These are phyloP conservation scores for Alternaria rosae DNA, from an alignment of 2,329 filamentous ascomycete species.

Conservation along the genomic window DNA sequence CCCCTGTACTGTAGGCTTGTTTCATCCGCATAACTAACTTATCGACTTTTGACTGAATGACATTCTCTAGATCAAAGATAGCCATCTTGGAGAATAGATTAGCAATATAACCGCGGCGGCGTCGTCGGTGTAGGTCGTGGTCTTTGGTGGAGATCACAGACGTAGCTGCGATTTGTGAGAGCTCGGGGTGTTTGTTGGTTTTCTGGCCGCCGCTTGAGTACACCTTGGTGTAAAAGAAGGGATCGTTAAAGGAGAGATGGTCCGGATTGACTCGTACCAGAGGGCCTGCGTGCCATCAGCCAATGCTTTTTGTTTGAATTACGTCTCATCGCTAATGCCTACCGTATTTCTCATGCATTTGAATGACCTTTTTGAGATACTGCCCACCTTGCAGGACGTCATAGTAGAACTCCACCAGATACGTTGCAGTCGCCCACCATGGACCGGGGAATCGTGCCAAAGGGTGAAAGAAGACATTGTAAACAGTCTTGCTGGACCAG, in stretches of 20 bases:
- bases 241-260: slow-evolving; percentile 19
- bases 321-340: not conserved
- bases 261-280: slow-evolving; percentile 17
- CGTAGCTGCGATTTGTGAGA: not conserved
- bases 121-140: slow-evolving; percentile 34
- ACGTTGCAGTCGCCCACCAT: slow-evolving; percentile 15
- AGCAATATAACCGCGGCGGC: slow-evolving; percentile 31
- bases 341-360: slow-evolving; percentile 38
- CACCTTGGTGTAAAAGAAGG: slow-evolving; percentile 3
- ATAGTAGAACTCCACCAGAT: slow-evolving; percentile 18
- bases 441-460: slow-evolving; percentile 19
- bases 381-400: slow-evolving; percentile 28
- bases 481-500: slow-evolving; percentile 7
- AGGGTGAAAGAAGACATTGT: slow-evolving; percentile 19
- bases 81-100: slow-evolving; percentile 37
- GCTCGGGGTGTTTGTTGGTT: not conserved
- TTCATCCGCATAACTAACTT: slow-evolving; percentile 8
- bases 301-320: not conserved
- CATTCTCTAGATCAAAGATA: slow-evolving; percentile 25
- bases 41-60: slow-evolving; percentile 22
- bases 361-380: slow-evolving; percentile 44
- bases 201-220: slow-evolving; percentile 4
- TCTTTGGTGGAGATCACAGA: not conserved
- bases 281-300: slow-evolving; percentile 13
- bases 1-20: not conserved